Conservation (phyloP, 2,329 filamentous ascomycete genomes). For the Epichloe gansuensis region DNA sequence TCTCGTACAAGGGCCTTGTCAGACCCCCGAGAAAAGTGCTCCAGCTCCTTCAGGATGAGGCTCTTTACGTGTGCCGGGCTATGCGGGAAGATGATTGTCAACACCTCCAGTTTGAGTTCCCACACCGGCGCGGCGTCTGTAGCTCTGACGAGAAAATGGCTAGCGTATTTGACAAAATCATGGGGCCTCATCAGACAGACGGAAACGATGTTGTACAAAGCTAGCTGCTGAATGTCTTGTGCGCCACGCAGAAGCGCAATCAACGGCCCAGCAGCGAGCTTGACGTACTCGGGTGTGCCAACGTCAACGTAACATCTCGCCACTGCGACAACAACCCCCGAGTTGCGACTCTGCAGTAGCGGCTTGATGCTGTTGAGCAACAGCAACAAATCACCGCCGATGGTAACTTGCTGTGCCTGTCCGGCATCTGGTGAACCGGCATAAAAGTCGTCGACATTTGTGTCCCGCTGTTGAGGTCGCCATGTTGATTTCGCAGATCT, state of each 20-base stretch:
- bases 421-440: slow-evolving; percentile 43
- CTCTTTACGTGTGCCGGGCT: slow-evolving; percentile 64
- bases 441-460: slow-evolving; percentile 63
- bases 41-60: slow-evolving; percentile 80
- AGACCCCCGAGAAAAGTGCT: slow-evolving; percentile 70
- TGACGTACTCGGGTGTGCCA: slow-evolving; percentile 64
- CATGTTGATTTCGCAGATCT: slow-evolving; percentile 45
- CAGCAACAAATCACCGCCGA: slow-evolving; percentile 74
- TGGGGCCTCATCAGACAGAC: slow-evolving; percentile 65
- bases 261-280: slow-evolving; percentile 66
- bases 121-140: slow-evolving; percentile 72
- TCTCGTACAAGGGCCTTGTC: slow-evolving; percentile 74
- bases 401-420: slow-evolving; percentile 35
- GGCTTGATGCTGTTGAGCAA: slow-evolving; percentile 68
- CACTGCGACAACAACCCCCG: slow-evolving; percentile 81
- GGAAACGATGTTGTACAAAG: slow-evolving; percentile 89
- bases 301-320: slow-evolving; percentile 75
- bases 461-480: slow-evolving; percentile 19
- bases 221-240: slow-evolving; percentile 78
- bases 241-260: slow-evolving; percentile 74
- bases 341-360: slow-evolving; percentile 85
- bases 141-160: slow-evolving; percentile 76
- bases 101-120: slow-evolving; percentile 81
- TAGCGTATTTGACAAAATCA: slow-evolving; percentile 77
- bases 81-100: slow-evolving; percentile 84